Conservation (phyloP, 2,329 filamentous ascomycete genomes). For the Arthrobotrys sinensis region DNA sequence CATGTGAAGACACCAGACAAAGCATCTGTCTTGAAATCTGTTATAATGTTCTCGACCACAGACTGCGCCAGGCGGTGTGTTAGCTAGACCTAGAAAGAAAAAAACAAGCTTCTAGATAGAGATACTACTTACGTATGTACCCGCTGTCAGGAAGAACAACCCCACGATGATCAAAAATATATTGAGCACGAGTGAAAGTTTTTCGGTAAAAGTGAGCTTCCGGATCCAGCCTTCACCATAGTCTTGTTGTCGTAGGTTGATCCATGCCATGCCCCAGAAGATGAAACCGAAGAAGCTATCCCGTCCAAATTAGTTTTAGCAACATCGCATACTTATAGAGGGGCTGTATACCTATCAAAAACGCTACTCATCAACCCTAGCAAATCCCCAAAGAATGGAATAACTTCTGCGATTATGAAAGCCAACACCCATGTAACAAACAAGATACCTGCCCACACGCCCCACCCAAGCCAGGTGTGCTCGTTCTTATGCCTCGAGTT, state of each 20-base stretch:
- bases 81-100: slow-evolving; percentile 41
- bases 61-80: slow-evolving; percentile 19
- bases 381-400: slow-evolving; percentile 89
- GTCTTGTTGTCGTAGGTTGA: slow-evolving; percentile 77
- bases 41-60: slow-evolving; percentile 78
- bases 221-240: slow-evolving; percentile 62
- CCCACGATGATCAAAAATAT: slow-evolving; percentile 80
- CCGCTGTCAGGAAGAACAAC: slow-evolving; percentile 83
- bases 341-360: slow-evolving; percentile 39
- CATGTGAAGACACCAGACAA: slow-evolving; percentile 84
- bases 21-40: slow-evolving; percentile 76
- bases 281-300: slow-evolving; percentile 91
- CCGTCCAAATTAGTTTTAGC: slow-evolving; percentile 82
- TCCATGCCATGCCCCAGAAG: slow-evolving; percentile 88
- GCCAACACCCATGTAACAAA: slow-evolving; percentile 84
- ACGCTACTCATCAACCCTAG: slow-evolving; percentile 70
- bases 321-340: slow-evolving; percentile 75
- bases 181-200: slow-evolving; percentile 77
- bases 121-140: slow-evolving; percentile 79
- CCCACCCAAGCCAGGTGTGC: slow-evolving; percentile 87
- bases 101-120: slow-evolving; percentile 65
- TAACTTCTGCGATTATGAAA: slow-evolving; percentile 92
- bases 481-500: slow-evolving; percentile 83
- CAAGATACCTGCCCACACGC: slow-evolving; percentile 81
- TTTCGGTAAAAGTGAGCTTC: slow-evolving; percentile 67